Evolutionary conservation across 2,329 filamentous ascomycete species (phyloP).

Genomic region (Penicillium sp.): DNA sequence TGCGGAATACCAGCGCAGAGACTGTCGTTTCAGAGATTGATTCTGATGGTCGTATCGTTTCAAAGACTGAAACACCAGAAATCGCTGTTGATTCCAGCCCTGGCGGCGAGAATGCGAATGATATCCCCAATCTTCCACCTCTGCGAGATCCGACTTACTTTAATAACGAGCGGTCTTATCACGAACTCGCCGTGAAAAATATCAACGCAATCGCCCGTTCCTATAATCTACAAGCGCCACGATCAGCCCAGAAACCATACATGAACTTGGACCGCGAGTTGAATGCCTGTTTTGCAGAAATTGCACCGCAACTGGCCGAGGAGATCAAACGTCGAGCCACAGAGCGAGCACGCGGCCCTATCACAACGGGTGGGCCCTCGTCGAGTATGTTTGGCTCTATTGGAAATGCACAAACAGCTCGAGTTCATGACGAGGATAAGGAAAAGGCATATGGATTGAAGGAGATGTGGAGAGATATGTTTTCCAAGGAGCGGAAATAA

Average conservation of each 20-base stretch:
- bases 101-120: slow-evolving; percentile 8
- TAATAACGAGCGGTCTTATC: slow-evolving; percentile 71
- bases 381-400: slow-evolving; percentile 67
- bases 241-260: slow-evolving; percentile 91
- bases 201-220: slow-evolving; percentile 81
- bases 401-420: slow-evolving; percentile 49
- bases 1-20: slow-evolving; percentile 17
- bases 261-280: slow-evolving; percentile 83
- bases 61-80: slow-evolving; percentile 7
- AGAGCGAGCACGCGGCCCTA: slow-evolving; percentile 47
- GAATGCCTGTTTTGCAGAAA: slow-evolving; percentile 78
- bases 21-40: slow-evolving; percentile 23
- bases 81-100: not conserved
- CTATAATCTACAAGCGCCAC: slow-evolving; percentile 94
- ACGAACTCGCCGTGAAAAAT: slow-evolving; percentile 73
- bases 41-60: slow-evolving; percentile 30
- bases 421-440: slow-evolving; percentile 73
- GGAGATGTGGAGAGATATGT: slow-evolving; percentile 89
- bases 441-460: slow-evolving; percentile 79
- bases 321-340: slow-evolving; percentile 73
- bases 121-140: slow-evolving; percentile 56
- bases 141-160: slow-evolving; percentile 84
- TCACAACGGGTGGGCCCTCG: slow-evolving; percentile 28
- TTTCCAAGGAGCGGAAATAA: slow-evolving; percentile 34
- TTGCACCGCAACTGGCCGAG: slow-evolving; percentile 74